phyloP scores from a whole-genome alignment of 192 early-diverging fungal genomes.

The Linnemannia elongata region DNA sequence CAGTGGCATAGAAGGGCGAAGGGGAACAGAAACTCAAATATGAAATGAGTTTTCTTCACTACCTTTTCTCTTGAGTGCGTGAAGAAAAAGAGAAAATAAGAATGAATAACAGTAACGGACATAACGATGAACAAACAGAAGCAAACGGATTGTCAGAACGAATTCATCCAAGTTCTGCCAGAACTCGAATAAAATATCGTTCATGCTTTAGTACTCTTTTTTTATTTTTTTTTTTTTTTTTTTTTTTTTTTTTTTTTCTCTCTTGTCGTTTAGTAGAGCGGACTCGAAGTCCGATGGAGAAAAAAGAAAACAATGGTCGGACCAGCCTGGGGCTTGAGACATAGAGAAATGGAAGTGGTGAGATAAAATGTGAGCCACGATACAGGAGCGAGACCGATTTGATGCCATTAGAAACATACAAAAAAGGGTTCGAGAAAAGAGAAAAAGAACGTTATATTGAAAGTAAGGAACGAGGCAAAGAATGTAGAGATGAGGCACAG shows the following conservation, averaged over 20 bases:
- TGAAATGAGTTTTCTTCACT: background rate
- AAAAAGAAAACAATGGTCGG: background rate
- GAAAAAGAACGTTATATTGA: no score
- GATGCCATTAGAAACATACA: background rate
- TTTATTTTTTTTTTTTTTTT: background rate
- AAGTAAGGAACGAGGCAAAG: background rate
- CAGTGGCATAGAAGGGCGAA: background rate
- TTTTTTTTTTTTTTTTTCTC: background rate
- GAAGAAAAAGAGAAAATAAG: background rate
- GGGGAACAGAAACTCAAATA: background rate
- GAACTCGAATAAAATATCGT: background rate
- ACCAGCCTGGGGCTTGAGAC: background rate
- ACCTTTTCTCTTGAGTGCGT: background rate
- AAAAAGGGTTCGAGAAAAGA: background rate
- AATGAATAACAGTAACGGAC: background rate
- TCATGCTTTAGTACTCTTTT: background rate
- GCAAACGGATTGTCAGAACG: background rate
- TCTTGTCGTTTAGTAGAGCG: background rate
- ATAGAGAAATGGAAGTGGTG: background rate
- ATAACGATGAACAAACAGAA: background rate
- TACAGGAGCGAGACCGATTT: background rate
- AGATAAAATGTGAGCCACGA: background rate
- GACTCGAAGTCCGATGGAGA: background rate
- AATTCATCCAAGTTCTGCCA: background rate
- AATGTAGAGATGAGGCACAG: background rate